Base-by-base conservation (phyloP, 768 basidiomycete genomes). In the Naganishia vishniacii region DNA sequence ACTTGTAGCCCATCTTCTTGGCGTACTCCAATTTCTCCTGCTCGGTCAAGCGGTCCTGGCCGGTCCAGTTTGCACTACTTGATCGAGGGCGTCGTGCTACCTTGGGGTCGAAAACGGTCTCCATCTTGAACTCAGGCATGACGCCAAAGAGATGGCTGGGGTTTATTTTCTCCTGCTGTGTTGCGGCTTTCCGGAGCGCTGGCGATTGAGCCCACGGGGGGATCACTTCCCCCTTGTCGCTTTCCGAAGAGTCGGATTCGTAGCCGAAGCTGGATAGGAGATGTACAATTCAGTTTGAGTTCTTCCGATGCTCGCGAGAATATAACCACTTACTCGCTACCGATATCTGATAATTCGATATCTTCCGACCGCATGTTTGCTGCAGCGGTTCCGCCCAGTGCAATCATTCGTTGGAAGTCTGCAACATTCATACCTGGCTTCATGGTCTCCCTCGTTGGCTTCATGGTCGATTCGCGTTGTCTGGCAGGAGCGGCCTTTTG, bases 1-100 rank as follows among this genome's bases (percentile, higher is more conserved):
- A 61, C 67, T 65, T 70, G 71, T 77, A 97, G 7, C 93, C 92
- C 94, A 98, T 98, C 63, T 88, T 82, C 71, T 83, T 82, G 4
- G 87, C 91, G 75, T 97, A 98, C 67, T 91, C 88, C 64, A 81
- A 79, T 78, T 93, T 86, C 78, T 97, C 94, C 67, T 87, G 85
- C 25, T 81, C 76, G 16, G 90, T 93, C 70, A 98, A 79, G 26
- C 85, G 82, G 78, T 97, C 94, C n/a, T 86, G 79, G n/a, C 90
- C 91, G 6, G 85, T 83, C 94, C 94, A 98, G 75, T 95, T 95
- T 34, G 94, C 94, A 12, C 90, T 93, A 71, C 91, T 93, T 9
- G 90, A 89, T 48, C 94, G 82, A 7, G 89, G 87, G 64, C 93
- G 82, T 53, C 85, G 86, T 67, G 85, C 81, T 28, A 80, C 82